Percentiles rank a stretch among this genome's conserved stretches.
These are phyloP conservation scores for Ophiostoma montium DNA, from an alignment of 2,329 filamentous ascomycete species.

Conservation along the genomic window DNA sequence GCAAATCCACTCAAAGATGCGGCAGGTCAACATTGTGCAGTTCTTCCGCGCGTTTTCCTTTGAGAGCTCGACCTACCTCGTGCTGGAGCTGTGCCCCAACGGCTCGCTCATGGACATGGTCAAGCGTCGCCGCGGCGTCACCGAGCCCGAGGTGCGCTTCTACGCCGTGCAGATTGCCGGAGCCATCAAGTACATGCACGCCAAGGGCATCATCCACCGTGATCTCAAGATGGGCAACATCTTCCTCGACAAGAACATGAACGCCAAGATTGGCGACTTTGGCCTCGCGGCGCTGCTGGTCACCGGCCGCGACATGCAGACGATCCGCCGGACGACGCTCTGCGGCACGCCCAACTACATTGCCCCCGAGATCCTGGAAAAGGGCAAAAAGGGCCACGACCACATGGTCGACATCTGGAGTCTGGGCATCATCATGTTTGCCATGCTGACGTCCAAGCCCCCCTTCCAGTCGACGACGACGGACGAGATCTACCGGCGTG, in stretches of 20 bases:
- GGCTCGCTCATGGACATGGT: constrained; percentile 97
- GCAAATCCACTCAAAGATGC: constrained; percentile 97
- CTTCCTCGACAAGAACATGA: constrained; percentile 88
- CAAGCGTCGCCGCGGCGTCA: constrained; percentile 77
- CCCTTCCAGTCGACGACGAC: constrained; percentile 89
- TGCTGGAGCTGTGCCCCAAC: constrained; percentile 87
- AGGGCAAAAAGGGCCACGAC: constrained; percentile 86
- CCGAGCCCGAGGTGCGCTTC: constrained; percentile 83
- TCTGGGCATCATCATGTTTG: constrained; percentile 94
- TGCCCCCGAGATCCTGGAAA: constrained; percentile 88
- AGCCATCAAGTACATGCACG: constrained; percentile 95
- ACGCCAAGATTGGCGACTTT: constrained; percentile 96
- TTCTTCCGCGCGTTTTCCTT: constrained; percentile 92
- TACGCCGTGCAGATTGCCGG: constrained; percentile 92
- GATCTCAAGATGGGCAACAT: constrained; percentile 98
- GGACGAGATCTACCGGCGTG: constrained; percentile 69
- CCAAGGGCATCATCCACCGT: constrained; percentile 87
- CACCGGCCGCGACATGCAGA: constrained; percentile 79
- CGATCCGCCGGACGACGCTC: constrained; percentile 73
- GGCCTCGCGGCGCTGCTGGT: constrained; percentile 84
- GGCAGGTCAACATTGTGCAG: constrained; percentile 87
- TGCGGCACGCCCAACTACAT: constrained; percentile 98
- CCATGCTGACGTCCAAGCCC: constrained; percentile 89
- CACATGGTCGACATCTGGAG: constrained; percentile 99
- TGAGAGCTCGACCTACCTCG: constrained; percentile 77